Base-by-base conservation (phyloP, 2,329 filamentous ascomycete species). In the Cytospora paraplurivora region DNA sequence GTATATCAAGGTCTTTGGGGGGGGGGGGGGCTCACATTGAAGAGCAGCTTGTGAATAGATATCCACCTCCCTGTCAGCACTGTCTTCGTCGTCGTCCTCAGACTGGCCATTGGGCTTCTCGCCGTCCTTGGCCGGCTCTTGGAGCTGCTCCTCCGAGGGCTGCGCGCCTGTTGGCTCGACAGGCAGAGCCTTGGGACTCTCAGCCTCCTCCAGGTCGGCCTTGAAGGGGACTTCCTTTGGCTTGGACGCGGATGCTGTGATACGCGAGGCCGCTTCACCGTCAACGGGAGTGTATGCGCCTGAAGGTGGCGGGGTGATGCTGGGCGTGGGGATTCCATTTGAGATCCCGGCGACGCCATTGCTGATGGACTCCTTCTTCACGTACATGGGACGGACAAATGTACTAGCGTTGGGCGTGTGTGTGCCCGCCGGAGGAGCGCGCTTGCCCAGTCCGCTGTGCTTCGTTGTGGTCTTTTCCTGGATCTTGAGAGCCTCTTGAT, bases 21-120 rank as follows among this genome's bases (percentile, higher is more conserved):
- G n/a, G n/a, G n/a, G n/a, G 15, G 34, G 57, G 63, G 56, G 66
- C 87, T 88, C 81, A 89, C 95, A 99, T 71, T 88, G 87, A 75
- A 99, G 81, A 17, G 91, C 93, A 64, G 93, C 92, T 70, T 98
- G 91, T 0, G 94, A 94, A 77, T 97, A 99, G 71, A 99, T 99
- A 75, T 99, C 94, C 57, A 86, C 87, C 76, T 97, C 93, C 12
- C 91, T 86, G 69, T 89, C 88, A 68, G 88, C 85, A 72, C 84
- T 92, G 67, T 89, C 86, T 32, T 86, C 83, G 63, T 89, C 85
- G 53, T 83, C 83, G 71, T 96, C 93, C 74, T 96, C 92, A 2
- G 85, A 84, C 76, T 94, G 89, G 21, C 74, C 70, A 17, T 60
- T 38, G 33, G 76, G 75, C 75, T 81, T 85, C 75, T 81, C 82